Evolutionary conservation across 495 filamentous ascomycete genomes (phyloP).

Genomic region (Bryoglossum gracile): DNA sequence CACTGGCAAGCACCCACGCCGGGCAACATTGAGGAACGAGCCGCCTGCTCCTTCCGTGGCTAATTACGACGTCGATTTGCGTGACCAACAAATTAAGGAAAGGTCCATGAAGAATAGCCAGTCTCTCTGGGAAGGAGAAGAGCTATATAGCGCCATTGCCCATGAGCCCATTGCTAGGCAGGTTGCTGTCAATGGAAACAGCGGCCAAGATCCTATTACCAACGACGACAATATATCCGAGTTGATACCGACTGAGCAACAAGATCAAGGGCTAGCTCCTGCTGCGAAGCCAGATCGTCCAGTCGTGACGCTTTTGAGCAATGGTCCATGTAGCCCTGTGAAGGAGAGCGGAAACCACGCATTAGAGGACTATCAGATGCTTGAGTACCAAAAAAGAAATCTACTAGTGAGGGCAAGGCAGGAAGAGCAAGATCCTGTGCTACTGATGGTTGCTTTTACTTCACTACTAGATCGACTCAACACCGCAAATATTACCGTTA

Average conservation of each 20-base stretch:
- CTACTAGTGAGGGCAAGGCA: conserved; percentile 52
- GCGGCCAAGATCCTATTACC: not conserved
- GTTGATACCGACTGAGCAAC: not conserved
- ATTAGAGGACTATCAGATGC: conserved; percentile 92
- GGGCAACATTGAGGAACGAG: not conserved
- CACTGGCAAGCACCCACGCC: not conserved
- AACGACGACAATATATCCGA: not conserved
- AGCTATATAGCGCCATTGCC: not conserved
- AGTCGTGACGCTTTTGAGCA: not conserved
- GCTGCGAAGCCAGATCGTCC: not conserved
- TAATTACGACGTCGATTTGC: not conserved
- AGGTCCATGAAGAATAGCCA: not conserved
- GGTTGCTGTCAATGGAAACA: not conserved
- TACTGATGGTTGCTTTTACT: not conserved
- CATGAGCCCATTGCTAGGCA: not conserved
- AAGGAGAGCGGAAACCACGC: conserved; percentile 72
- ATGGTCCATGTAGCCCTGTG: not conserved
- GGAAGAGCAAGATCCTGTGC: conserved; percentile 83
- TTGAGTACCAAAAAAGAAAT: conserved; percentile 97
- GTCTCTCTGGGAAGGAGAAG: not conserved
- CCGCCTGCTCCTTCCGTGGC: not conserved
- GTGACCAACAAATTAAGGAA: not conserved
- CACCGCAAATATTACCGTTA: not conserved
- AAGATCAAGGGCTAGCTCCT: not conserved
- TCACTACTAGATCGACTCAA: not conserved